Conservation (phyloP, 2,329 filamentous ascomycete species). For the Clonostachys sp. region DNA sequence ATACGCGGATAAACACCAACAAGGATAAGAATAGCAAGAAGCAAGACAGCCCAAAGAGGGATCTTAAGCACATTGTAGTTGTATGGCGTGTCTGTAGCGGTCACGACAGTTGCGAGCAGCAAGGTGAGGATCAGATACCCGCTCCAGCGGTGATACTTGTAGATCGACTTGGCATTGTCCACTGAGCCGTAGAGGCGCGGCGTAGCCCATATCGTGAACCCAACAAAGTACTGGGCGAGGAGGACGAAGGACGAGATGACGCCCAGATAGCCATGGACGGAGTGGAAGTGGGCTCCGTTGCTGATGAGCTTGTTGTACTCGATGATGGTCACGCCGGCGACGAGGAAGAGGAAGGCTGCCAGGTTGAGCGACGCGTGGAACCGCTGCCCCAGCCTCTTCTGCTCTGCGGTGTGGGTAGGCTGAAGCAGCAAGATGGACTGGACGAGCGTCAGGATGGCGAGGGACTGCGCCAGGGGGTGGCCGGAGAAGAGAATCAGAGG, state of each 20-base stretch:
- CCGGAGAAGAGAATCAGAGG: slow-evolving; percentile 77
- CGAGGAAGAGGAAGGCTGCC: slow-evolving; percentile 55
- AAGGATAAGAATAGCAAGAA: slow-evolving; percentile 63
- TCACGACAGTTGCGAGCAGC: slow-evolving; percentile 68
- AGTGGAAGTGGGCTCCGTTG: slow-evolving; percentile 69
- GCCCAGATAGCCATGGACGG: slow-evolving; percentile 79
- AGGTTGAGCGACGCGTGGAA: slow-evolving; percentile 69
- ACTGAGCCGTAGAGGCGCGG: slow-evolving; percentile 74
- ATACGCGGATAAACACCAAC: slow-evolving; percentile 73
- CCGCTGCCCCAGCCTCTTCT: slow-evolving; percentile 61
- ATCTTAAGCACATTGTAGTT: slow-evolving; percentile 65
- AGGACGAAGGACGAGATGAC: slow-evolving; percentile 68
- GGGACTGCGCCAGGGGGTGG: slow-evolving; percentile 69
- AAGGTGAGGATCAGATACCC: slow-evolving; percentile 73
- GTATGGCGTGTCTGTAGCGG: slow-evolving; percentile 74
- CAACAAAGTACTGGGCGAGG: slow-evolving; percentile 69
- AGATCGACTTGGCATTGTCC: slow-evolving; percentile 74
- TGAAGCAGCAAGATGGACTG: slow-evolving; percentile 84
- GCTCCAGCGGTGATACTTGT: slow-evolving; percentile 80
- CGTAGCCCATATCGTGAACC: slow-evolving; percentile 76
- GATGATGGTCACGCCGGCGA: slow-evolving; percentile 65
- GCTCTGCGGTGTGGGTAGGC: slow-evolving; percentile 71
- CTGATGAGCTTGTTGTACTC: slow-evolving; percentile 78
- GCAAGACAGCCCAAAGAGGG: slow-evolving; percentile 68
- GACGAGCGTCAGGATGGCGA: slow-evolving; percentile 69